Percentiles rank a stretch among this genome's conserved stretches.
Evolutionary conservation across 768 basidiomycete species (phyloP).

Genomic region (Lactifluus piperatus): DNA sequence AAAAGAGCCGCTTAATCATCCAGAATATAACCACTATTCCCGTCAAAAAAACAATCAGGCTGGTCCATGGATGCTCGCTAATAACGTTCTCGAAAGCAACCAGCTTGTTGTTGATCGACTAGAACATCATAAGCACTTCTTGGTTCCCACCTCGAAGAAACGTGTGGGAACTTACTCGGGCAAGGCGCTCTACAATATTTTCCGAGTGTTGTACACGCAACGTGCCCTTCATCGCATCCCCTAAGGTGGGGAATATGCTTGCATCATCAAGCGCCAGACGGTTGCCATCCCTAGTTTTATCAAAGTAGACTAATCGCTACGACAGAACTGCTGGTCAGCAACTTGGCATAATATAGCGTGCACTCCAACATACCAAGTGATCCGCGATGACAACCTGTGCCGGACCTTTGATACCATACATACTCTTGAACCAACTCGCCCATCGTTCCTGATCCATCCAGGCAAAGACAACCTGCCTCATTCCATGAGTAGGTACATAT

Average conservation of each 20-base stretch:
- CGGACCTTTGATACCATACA: conserved; percentile 60
- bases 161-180: conserved; percentile 42
- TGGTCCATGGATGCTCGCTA: conserved; percentile 23
- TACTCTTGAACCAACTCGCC: conserved; percentile 84
- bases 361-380: conserved; percentile 52
- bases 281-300: conserved; percentile 48
- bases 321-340: neutral
- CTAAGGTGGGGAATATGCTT: conserved; percentile 61
- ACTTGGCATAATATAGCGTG: neutral
- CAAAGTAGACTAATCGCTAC: conserved; percentile 70
- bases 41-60: conserved; percentile 20
- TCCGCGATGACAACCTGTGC: conserved; percentile 64
- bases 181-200: conserved; percentile 56
- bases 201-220: conserved; percentile 56
- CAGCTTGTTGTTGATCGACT: conserved; percentile 29
- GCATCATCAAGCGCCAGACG: conserved; percentile 46
- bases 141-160: neutral
- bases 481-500: conserved; percentile 22
- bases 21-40: conserved; percentile 19
- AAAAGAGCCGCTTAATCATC: conserved; percentile 21
- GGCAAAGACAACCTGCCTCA: conserved; percentile 64
- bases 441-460: conserved; percentile 87
- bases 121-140: neutral
- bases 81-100: conserved; percentile 24
- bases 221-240: conserved; percentile 48